phyloP scores from a whole-genome alignment of 306 rosid genomes.

The Quercus parvula region DNA sequence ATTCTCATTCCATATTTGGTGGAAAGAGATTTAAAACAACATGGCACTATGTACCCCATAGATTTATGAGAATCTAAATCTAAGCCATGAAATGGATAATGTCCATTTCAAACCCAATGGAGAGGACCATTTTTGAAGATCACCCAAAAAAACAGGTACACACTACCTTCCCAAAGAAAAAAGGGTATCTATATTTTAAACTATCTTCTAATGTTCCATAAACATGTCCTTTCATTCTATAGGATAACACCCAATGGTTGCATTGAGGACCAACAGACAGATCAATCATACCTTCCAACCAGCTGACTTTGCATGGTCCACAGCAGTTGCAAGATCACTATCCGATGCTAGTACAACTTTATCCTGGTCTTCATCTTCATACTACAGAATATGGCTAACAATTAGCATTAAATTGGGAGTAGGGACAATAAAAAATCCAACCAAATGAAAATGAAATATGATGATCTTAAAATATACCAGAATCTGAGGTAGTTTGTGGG shows the following conservation, averaged over 20 bases:
- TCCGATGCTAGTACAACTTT: slow-evolving; percentile 84
- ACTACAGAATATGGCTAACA: slow-evolving; percentile 41
- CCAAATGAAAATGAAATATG: slow-evolving; percentile 1
- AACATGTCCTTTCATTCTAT: neutral
- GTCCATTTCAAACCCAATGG: too few species aligned
- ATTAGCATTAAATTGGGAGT: slow-evolving; percentile 8
- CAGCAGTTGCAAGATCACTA: slow-evolving; percentile 79
- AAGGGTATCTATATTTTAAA: neutral
- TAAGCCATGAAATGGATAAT: too few species aligned
- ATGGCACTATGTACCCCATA: too few species aligned
- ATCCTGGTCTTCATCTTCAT: slow-evolving; percentile 95
- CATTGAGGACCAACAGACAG: neutral
- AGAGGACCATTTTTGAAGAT: too few species aligned
- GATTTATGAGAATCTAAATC: too few species aligned
- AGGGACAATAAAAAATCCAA: neutral
- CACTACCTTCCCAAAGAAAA: too few species aligned
- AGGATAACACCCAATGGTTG: neutral
- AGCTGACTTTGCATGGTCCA: slow-evolving; percentile 82
- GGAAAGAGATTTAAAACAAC: too few species aligned
- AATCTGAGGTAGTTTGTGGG: slow-evolving; percentile 66
- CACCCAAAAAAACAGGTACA: too few species aligned
- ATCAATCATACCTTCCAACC: slow-evolving; percentile 75
- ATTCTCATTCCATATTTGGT: too few species aligned
- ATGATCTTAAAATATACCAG: slow-evolving; percentile 49
- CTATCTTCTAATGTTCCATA: neutral